A percentile compares a stretch with the other conserved stretches of the same genome.
Conservation (phyloP, 768 basidiomycete species). For the Thelephora ganbajun region DNA sequence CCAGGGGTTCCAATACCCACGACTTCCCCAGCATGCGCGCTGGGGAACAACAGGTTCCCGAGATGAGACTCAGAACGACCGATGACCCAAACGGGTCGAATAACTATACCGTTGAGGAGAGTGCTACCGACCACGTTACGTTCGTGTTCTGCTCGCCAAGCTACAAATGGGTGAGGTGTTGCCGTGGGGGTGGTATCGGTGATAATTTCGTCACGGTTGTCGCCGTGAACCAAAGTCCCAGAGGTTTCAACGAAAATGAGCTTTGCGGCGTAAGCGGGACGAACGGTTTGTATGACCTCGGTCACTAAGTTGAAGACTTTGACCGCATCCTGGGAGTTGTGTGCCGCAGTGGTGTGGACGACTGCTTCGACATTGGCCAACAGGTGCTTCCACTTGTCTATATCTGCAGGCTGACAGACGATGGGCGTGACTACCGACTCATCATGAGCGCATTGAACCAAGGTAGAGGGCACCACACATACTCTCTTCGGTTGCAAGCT, state of each 20-base stretch:
- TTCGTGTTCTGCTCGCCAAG: slow-evolving; percentile 23
- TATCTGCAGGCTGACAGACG: slow-evolving; percentile 13
- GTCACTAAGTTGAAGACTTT: slow-evolving; percentile 14
- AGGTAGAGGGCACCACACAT: slow-evolving; percentile 1
- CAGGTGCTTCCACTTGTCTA: slow-evolving; percentile 15
- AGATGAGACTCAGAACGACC: slow-evolving; percentile 25
- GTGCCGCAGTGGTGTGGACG: slow-evolving; percentile 19
- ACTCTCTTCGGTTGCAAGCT: slow-evolving; percentile 28
- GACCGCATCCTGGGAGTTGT: slow-evolving; percentile 8
- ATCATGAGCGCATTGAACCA: not conserved
- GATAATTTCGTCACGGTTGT: slow-evolving; percentile 16
- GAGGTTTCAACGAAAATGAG: slow-evolving; percentile 31
- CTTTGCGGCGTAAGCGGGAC: slow-evolving; percentile 21
- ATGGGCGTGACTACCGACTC: slow-evolving; percentile 29
- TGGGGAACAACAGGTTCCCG: slow-evolving; percentile 18
- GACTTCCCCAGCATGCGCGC: slow-evolving; percentile 17
- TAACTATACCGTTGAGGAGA: slow-evolving; percentile 27
- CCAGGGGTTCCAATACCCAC: slow-evolving; percentile 22
- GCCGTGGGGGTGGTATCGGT: slow-evolving; percentile 22
- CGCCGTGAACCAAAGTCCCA: slow-evolving; percentile 30
- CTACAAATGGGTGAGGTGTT: slow-evolving; percentile 13
- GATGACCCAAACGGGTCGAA: slow-evolving; percentile 30
- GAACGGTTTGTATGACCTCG: slow-evolving; percentile 12
- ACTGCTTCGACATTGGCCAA: slow-evolving; percentile 21
- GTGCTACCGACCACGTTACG: slow-evolving; percentile 16